Conservation (phyloP, 352 stramenopile genomes). For the Globisporangium radiosum region DNA sequence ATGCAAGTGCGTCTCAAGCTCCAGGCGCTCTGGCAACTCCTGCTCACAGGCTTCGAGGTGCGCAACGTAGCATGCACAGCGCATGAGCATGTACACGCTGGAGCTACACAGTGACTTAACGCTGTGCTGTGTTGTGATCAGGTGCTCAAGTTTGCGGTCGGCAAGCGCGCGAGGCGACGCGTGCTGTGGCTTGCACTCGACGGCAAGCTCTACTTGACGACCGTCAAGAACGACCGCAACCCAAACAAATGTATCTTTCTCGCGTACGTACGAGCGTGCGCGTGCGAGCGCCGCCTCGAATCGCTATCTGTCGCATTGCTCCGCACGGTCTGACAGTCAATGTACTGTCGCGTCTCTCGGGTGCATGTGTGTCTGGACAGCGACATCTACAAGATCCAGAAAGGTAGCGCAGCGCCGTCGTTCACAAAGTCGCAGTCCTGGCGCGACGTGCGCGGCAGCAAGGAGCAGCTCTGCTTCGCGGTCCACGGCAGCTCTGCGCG, state of each 20-base stretch:
- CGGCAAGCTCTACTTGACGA: constrained; percentile 32
- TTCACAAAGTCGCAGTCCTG: constrained; percentile 51
- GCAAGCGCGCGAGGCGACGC: constrained; percentile 36
- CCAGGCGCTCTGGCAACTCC: constrained; percentile 47
- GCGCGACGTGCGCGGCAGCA: constrained; percentile 31
- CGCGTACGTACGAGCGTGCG: constrained; percentile 15
- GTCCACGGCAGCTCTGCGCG: constrained; percentile 24
- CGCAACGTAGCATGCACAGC: no score
- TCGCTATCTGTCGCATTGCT: constrained; percentile 1
- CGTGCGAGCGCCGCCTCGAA: no score
- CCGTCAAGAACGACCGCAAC: constrained; percentile 39
- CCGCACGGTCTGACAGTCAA: not conserved
- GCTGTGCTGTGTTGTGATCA: not conserved
- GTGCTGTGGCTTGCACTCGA: constrained; percentile 44
- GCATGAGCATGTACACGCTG: no score
- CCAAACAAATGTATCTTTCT: constrained; percentile 33
- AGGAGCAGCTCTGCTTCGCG: constrained; percentile 41
- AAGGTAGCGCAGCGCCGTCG: constrained; percentile 31
- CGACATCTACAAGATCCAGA: constrained; percentile 36
- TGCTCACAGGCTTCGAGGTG: constrained; percentile 49
- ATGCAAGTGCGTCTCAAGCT: constrained; percentile 29
- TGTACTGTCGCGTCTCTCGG: not conserved
- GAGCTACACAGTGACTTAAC: no score
- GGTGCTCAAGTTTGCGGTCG: constrained; percentile 41
- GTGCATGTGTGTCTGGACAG: constrained; percentile 7